These are phyloP conservation scores for Chalciporus sphaerocephalus DNA, from an alignment of 768 basidiomycete genomes.

Conservation along the genomic window DNA sequence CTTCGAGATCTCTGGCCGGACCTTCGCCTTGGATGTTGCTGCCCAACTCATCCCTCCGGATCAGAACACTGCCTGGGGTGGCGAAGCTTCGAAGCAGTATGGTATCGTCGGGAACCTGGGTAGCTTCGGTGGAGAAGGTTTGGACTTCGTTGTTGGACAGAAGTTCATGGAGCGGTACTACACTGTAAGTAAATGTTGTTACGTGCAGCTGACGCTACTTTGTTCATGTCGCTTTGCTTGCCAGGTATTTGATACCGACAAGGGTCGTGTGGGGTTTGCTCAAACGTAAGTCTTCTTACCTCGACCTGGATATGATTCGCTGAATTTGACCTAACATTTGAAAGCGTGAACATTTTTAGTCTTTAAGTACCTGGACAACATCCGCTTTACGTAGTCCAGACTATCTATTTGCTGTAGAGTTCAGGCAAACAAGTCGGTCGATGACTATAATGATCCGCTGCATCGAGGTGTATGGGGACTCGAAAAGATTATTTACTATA, in stretches of 20 bases:
- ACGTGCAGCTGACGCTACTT: no score
- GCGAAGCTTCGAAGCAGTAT: neutral
- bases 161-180: conserved; percentile 16
- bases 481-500: no score
- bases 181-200: neutral
- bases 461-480: no score
- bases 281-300: neutral
- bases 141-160: conserved; percentile 7
- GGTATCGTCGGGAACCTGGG: conserved; percentile 7
- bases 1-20: conserved; percentile 2
- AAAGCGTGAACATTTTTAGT: no score
- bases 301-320: no score
- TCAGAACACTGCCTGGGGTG: conserved; percentile 9
- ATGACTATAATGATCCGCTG: no score
- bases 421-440: no score
- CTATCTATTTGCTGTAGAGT: no score
- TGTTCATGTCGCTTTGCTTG: neutral
- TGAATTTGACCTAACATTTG: no score
- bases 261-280: conserved; percentile 2
- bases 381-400: no score
- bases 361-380: no score
- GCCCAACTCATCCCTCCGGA: conserved; percentile 9
- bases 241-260: conserved; percentile 11
- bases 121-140: neutral
- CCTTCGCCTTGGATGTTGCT: conserved; percentile 5